These are phyloP conservation scores for Chlamydomonas sp. DNA, from an alignment of 139 green algal genomes.

Conservation along the genomic window DNA sequence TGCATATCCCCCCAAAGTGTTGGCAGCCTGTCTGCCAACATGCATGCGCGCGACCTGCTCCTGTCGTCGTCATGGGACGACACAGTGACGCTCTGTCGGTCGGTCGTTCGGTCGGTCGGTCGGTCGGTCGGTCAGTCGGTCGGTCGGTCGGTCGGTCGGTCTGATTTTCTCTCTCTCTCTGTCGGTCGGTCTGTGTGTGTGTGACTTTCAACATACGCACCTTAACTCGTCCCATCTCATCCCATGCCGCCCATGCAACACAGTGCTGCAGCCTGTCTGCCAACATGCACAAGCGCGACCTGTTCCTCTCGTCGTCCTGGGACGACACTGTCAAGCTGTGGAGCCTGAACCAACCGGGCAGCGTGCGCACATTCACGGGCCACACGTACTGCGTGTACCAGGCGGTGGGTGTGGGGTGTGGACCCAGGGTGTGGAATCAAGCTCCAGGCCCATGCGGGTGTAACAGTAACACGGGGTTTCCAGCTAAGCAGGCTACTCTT, in stretches of 20 bases:
- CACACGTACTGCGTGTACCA: conserved; percentile 98
- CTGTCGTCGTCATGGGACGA: conserved; percentile 90
- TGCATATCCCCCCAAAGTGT: no score
- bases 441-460: not conserved
- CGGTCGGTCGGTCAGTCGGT: no score
- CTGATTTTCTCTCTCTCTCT: no score
- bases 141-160: no score
- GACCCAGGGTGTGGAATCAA: conserved; percentile 63
- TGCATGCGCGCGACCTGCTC: conserved; percentile 74
- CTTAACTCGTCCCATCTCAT: no score
- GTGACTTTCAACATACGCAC: no score
- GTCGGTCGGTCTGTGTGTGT: no score
- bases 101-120: no score
- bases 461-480: not conserved
- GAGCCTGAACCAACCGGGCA: conserved; percentile 48
- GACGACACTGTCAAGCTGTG: conserved; percentile 96
- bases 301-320: conserved; percentile 87
- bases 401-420: no score
- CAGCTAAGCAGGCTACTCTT: no score
- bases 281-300: conserved; percentile 76
- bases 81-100: conserved; percentile 92
- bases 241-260: no score
- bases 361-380: conserved; percentile 68
- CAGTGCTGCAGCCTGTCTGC: conserved; percentile 72
- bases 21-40: conserved; percentile 84